phyloP scores from a whole-genome alignment of 345 rosid genomes.

The Bretschneidera sinensis region DNA sequence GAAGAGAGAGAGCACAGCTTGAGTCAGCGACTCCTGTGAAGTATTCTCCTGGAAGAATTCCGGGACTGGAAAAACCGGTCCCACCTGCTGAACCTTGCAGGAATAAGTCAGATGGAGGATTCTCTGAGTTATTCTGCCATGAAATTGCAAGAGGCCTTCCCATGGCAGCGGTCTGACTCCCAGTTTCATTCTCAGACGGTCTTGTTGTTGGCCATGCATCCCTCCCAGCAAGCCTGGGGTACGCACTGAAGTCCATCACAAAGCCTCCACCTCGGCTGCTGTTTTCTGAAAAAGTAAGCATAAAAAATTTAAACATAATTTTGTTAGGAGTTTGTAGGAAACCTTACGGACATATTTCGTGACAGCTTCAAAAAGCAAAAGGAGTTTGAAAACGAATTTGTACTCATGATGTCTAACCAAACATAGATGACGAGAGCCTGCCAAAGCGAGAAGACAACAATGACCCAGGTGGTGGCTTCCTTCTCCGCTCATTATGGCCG shows the following conservation, averaged over 20 bases:
- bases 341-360: no score
- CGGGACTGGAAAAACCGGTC: constrained; percentile 47
- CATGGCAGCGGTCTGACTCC: constrained; percentile 20
- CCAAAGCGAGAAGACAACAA: constrained; percentile 50
- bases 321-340: no score
- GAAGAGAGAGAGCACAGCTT: constrained; percentile 99
- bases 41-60: constrained; percentile 55
- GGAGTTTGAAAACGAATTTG: no score
- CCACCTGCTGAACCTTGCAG: constrained; percentile 47
- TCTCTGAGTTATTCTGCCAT: constrained; percentile 32
- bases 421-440: constrained; percentile 45
- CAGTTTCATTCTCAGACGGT: constrained; percentile 28
- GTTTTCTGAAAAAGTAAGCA: no score
- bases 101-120: constrained; percentile 44
- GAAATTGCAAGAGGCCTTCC: constrained; percentile 27
- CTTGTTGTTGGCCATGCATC: constrained; percentile 36
- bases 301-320: no score
- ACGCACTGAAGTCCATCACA: constrained; percentile 49
- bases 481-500: constrained; percentile 90
- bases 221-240: constrained; percentile 33
- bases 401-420: constrained; percentile 41
- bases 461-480: constrained; percentile 83
- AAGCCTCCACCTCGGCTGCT: constrained; percentile 44
- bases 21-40: constrained; percentile 64
- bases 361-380: no score